Conservation (phyloP, 495 filamentous ascomycete species). For the Xylaria curta region DNA sequence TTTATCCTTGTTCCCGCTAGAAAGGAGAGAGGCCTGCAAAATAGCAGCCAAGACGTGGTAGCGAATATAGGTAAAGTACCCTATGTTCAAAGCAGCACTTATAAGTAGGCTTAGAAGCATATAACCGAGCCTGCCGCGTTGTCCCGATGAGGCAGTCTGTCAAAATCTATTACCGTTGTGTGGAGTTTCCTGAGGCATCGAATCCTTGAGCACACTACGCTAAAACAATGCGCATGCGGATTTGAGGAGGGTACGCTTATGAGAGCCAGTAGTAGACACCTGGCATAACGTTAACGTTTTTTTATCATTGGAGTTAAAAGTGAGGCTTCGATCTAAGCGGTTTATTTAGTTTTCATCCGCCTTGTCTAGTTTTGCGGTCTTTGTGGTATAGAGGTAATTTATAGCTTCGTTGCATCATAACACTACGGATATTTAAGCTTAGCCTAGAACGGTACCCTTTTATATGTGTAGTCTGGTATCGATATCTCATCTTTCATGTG, state of each 20-base stretch:
- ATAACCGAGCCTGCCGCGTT: conserved; percentile 16
- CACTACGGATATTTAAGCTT: conserved; percentile 1
- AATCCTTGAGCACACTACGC: not conserved
- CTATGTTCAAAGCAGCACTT: not conserved
- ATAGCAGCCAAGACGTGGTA: not conserved
- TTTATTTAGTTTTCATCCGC: not conserved
- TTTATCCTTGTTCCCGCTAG: conserved; percentile 7
- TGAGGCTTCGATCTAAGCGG: not conserved
- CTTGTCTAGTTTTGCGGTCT: not conserved
- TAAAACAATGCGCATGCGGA: conserved; percentile 5
- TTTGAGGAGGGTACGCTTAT: not conserved
- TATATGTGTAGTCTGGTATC: not conserved
- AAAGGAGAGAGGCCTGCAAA: conserved; percentile 11
- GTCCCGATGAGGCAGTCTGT: conserved; percentile 16
- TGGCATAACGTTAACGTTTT: not conserved
- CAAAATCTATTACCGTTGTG: not conserved
- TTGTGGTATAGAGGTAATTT: not conserved
- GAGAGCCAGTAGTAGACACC: not conserved
- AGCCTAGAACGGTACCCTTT: not conserved
- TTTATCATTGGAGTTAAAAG: not conserved
- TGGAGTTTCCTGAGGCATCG: conserved; percentile 12
- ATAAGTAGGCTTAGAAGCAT: not conserved
- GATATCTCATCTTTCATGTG: not conserved
- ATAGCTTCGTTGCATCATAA: conserved; percentile 12
- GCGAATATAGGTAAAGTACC: conserved; percentile 7